Percentiles rank a stretch among this genome's conserved stretches.
Conservation (phyloP, 2,329 filamentous ascomycete genomes). For the Penicillium olsonii region DNA sequence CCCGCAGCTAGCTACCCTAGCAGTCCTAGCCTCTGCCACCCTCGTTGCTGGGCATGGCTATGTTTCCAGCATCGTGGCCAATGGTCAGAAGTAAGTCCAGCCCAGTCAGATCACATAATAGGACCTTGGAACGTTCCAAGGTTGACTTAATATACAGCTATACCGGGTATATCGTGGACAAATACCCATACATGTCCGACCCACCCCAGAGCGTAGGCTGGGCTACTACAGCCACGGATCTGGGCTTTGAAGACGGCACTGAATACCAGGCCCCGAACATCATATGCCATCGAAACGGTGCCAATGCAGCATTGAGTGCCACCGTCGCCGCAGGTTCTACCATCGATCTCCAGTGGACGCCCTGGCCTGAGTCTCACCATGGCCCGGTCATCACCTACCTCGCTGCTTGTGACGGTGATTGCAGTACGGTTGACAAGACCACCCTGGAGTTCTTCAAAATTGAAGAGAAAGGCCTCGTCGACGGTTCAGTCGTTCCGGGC, state of each 20-base stretch:
- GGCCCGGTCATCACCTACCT: conserved; percentile 66
- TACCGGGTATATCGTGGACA: conserved; percentile 40
- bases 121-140: no score
- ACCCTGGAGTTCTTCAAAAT: conserved; percentile 65
- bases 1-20: conserved; percentile 26
- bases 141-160: conserved; percentile 35
- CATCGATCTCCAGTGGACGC: conserved; percentile 62
- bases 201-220: conserved; percentile 54
- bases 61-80: conserved; percentile 32
- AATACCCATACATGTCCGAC: conserved; percentile 35
- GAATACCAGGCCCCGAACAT: conserved; percentile 55
- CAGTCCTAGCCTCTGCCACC: conserved; percentile 31
- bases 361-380: conserved; percentile 64
- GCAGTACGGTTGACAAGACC: conserved; percentile 53
- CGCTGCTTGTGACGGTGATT: conserved; percentile 59
- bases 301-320: conserved; percentile 51
- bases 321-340: conserved; percentile 59
- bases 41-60: conserved; percentile 39
- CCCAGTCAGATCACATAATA: no score
- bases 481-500: conserved; percentile 43
- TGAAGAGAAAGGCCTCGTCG: conserved; percentile 53
- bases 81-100: conserved; percentile 29
- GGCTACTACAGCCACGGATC: conserved; percentile 54
- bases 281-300: conserved; percentile 62
- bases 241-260: conserved; percentile 54